phyloP scores from a whole-genome alignment of 768 basidiomycete species.

The Mycena sanguinolenta region DNA sequence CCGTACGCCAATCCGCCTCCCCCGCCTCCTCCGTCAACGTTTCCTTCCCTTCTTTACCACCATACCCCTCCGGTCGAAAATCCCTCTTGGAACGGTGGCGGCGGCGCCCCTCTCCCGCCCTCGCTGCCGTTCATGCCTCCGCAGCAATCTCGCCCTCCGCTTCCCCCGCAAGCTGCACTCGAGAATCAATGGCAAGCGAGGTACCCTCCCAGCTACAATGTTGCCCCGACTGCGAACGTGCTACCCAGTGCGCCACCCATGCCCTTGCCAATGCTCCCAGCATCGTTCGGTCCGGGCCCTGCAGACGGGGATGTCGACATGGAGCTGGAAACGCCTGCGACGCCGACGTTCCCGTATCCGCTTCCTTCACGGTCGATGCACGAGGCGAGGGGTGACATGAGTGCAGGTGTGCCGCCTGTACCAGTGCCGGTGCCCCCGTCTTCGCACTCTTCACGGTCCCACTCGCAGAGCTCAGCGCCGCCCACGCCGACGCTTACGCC shows the following conservation, averaged over 20 bases:
- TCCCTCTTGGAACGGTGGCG: not conserved
- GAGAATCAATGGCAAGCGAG: not conserved
- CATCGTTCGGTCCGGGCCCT: no score
- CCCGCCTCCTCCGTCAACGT: conserved; percentile 4
- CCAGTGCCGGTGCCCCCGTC: not conserved
- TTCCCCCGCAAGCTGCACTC: not conserved
- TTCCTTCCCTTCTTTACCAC: not conserved
- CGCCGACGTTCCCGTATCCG: conserved; percentile 1
- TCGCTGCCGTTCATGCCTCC: not conserved
- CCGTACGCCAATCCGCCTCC: not conserved
- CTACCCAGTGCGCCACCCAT: no score
- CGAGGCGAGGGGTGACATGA: no score
- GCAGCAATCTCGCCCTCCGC: not conserved
- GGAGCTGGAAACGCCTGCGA: conserved; percentile 47
- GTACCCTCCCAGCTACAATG: not conserved
- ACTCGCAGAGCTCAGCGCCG: not conserved
- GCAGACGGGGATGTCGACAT: conserved; percentile 42
- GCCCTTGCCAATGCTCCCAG: no score
- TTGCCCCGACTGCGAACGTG: not conserved
- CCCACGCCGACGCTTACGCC: not conserved
- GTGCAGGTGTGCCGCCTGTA: no score
- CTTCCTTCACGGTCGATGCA: not conserved
- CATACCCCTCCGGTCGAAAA: not conserved
- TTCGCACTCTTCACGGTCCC: not conserved
- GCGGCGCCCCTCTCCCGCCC: no score